Base-by-base conservation (phyloP, 177 flowering plant genomes). In the Tripterygium wilfordii region DNA sequence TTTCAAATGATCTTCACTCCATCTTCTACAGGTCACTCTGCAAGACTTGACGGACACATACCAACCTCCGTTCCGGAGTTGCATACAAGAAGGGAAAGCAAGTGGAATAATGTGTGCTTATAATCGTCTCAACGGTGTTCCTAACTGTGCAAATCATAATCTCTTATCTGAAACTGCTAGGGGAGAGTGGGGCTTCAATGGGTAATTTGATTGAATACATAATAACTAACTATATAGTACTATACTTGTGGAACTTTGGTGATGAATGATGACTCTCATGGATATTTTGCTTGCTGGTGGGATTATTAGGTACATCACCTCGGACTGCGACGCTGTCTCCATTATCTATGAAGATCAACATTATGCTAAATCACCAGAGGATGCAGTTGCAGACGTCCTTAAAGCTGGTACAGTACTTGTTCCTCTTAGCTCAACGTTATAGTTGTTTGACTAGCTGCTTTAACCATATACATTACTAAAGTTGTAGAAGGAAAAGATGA, bases 31-130 rank as follows among this genome's bases (percentile, higher is more conserved):
- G 99, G 99, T 92, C 9, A 61, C 75, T 1, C 22, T 32, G 48
- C 96, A 88, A 61, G 99, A 92, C 48, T 35, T 88, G 48, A 95
- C 89, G 10, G 99, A 92, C 56, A 88, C 99, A 5, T 89, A 71
- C 62, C 94, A 92, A 42, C 96, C 97, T 12, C 97, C 97, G 27
- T 92, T 92, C 68, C 54, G 61, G 56, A 79, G 71, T 14, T 92
- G 97, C 59, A 52, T 92, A 3, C 43, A 77, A 51, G 19, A 84
- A 48, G 99, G 80, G 7, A 48, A 54, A 53, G 95, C 97, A 5
- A 86, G 94, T 56, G 88, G 96, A 10, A 79, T 92, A 31, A 89
- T 92, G 99, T 89, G 97, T 44, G 85, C 97, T 26, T 92, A 89
- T 54, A 92, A 89, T 48, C 76, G 78, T 2, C 88, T 92, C 15